phyloP scores from a whole-genome alignment of 495 filamentous ascomycete species.

The Aspergillus carlsbadensis region DNA sequence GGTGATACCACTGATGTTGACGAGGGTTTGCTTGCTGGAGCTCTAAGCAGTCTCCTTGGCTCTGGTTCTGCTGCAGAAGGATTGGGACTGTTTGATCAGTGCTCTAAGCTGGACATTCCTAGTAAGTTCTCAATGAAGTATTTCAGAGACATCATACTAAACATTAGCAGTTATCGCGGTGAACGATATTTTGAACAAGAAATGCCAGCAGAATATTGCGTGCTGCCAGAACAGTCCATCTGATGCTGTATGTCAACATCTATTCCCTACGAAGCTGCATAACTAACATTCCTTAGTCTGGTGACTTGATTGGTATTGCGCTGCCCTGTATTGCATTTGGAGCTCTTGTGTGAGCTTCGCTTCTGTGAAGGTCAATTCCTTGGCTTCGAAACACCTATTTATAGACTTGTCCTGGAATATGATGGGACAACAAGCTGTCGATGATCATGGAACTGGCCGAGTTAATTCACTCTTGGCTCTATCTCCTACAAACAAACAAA shows the following conservation, averaged over 20 bases:
- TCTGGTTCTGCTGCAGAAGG: constrained; percentile 30
- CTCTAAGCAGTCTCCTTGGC: constrained; percentile 31
- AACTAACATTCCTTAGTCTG: constrained; percentile 22
- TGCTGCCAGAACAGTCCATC: constrained; percentile 48
- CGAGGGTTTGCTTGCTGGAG: constrained; percentile 29
- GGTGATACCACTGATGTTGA: constrained; percentile 38
- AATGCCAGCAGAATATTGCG: constrained; percentile 52
- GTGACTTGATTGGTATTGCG: constrained; percentile 41
- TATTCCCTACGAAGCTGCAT: neutral
- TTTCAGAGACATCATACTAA: neutral
- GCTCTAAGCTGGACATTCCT: constrained; percentile 31
- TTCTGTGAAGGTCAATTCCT: no score
- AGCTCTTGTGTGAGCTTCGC: constrained; percentile 46
- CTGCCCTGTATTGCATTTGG: constrained; percentile 49
- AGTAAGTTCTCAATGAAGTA: constrained; percentile 15
- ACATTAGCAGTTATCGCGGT: constrained; percentile 28
- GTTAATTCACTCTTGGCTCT: no score
- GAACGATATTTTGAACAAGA: constrained; percentile 40
- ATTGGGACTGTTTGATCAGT: constrained; percentile 40
- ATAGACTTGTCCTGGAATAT: no score
- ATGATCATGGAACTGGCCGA: no score
- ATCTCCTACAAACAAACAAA: constrained; percentile 23
- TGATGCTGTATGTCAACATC: constrained; percentile 31
- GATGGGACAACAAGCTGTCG: no score
- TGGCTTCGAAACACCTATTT: no score